Conservation (phyloP, 2,329 filamentous ascomycete species). For the Aspergillus glaucus region DNA sequence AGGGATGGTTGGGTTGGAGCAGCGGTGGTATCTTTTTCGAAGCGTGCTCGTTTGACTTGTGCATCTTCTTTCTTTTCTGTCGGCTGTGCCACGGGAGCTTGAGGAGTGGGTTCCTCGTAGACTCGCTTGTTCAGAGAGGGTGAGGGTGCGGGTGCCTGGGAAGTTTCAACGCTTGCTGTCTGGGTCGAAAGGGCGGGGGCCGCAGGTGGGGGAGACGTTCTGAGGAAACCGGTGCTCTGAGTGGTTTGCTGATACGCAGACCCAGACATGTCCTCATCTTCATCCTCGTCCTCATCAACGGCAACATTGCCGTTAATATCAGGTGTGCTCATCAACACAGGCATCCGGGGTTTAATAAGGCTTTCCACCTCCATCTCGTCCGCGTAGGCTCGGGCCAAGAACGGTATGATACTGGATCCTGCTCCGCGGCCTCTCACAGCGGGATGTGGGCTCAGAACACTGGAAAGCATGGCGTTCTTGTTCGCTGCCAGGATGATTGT, state of each 20-base stretch:
- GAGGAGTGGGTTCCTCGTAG: constrained; percentile 16
- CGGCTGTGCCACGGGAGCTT: not conserved
- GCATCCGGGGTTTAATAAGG: constrained; percentile 52
- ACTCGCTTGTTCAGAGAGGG: constrained; percentile 22
- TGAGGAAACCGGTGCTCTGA: constrained; percentile 20
- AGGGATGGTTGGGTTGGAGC: constrained; percentile 6
- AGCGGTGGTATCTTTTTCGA: constrained; percentile 14
- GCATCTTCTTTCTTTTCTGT: constrained; percentile 6
- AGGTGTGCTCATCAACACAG: constrained; percentile 31
- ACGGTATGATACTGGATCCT: constrained; percentile 70
- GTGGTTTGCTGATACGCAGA: constrained; percentile 8
- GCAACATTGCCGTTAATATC: constrained; percentile 21
- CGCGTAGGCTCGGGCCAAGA: constrained; percentile 62
- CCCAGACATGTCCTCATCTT: constrained; percentile 23
- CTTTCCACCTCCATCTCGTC: constrained; percentile 63
- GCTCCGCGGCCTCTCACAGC: constrained; percentile 56
- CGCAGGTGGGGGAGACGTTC: constrained; percentile 4
- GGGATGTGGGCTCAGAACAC: constrained; percentile 70
- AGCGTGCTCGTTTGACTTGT: constrained; percentile 27
- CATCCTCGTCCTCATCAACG: constrained; percentile 21
- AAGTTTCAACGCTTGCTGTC: constrained; percentile 8
- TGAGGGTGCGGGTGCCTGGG: constrained; percentile 4
- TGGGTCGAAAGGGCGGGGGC: constrained; percentile 10
- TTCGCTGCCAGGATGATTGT: constrained; percentile 67
- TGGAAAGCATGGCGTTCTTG: constrained; percentile 69